A percentile compares a stretch with the other conserved stretches of the same genome.
Conservation (phyloP, 768 basidiomycete genomes). For the Rhizopogon roseolus region DNA sequence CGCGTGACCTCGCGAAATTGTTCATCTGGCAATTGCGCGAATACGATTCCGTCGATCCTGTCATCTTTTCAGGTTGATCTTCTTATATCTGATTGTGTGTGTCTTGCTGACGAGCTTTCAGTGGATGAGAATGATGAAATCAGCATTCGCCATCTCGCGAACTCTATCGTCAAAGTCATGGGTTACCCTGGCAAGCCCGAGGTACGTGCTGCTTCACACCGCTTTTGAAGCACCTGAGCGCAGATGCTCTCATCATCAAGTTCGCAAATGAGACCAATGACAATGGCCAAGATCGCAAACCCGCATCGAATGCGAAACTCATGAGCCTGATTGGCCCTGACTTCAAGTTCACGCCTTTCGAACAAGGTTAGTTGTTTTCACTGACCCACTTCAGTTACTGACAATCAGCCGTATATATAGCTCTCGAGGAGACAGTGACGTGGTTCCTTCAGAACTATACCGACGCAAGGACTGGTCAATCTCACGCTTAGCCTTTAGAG, state of each 20-base stretch:
- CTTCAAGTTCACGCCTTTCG: conserved; percentile 91
- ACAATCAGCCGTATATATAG: conserved; percentile 29
- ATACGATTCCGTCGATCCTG: conserved; percentile 88
- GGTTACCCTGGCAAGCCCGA: conserved; percentile 73
- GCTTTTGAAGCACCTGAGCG: background rate
- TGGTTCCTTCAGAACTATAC: conserved; percentile 89
- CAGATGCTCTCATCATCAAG: conserved; percentile 30
- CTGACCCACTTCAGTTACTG: conserved; percentile 2
- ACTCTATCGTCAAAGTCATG: conserved; percentile 84
- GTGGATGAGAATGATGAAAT: conserved; percentile 94
- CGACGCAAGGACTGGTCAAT: conserved; percentile 28
- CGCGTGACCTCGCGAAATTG: conserved; percentile 89
- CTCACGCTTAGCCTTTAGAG: too few relatives aligned
- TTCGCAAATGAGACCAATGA: conserved; percentile 67
- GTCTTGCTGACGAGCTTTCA: conserved; percentile 19
- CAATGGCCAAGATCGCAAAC: conserved; percentile 95
- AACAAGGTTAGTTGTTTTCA: conserved; percentile 53
- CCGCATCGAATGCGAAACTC: conserved; percentile 89
- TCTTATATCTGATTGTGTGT: background rate
- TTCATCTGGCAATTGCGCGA: conserved; percentile 92
- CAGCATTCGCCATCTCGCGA: conserved; percentile 85
- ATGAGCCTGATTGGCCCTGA: conserved; percentile 60
- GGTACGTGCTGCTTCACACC: conserved; percentile 32
- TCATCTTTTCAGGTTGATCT: conserved; percentile 78
- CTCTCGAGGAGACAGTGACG: conserved; percentile 69